Evolutionary conservation across 768 basidiomycete species (phyloP).

Genomic region (Pholiota molesta): DNA sequence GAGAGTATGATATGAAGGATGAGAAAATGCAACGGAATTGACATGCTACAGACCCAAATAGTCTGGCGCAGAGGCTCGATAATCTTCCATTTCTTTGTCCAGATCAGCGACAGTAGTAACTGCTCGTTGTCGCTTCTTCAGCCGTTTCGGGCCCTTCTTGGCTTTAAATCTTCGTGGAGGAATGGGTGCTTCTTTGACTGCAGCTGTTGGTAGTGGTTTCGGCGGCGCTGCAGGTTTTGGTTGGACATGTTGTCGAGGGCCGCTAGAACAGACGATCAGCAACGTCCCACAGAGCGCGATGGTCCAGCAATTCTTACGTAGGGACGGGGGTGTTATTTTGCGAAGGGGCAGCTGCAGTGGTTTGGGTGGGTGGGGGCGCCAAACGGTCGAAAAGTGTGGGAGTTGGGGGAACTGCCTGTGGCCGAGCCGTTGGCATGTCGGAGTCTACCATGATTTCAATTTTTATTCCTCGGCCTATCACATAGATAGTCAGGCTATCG

Average conservation of each 20-base stretch:
- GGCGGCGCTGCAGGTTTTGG: neutral
- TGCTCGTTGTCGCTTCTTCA: slow-evolving; percentile 52
- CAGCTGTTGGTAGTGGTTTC: neutral
- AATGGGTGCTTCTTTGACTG: slow-evolving; percentile 24
- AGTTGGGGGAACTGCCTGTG: slow-evolving; percentile 16
- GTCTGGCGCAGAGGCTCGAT: slow-evolving; percentile 49
- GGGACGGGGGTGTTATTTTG: slow-evolving; percentile 9
- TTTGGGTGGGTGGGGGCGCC: slow-evolving; percentile 15
- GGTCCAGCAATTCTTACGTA: slow-evolving; percentile 4
- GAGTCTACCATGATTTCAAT: slow-evolving; percentile 61
- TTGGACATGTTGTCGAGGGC: neutral
- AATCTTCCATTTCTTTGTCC: slow-evolving; percentile 83
- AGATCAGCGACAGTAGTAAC: slow-evolving; percentile 55
- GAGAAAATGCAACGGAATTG: neutral
- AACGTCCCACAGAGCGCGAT: neutral
- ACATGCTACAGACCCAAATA: neutral
- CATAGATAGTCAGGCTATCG: neutral
- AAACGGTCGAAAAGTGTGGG: slow-evolving; percentile 35
- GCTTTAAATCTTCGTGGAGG: slow-evolving; percentile 46
- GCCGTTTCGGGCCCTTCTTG: slow-evolving; percentile 76
- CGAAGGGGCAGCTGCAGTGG: slow-evolving; percentile 1
- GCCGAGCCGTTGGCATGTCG: slow-evolving; percentile 27
- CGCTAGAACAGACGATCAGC: neutral
- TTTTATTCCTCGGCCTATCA: slow-evolving; percentile 66
- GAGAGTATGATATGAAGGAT: slow-evolving; percentile 3